Evolutionary conservation across 805 yeast genomes (phyloP).

Genomic region (Sugiyamaella lignohabitans): DNA sequence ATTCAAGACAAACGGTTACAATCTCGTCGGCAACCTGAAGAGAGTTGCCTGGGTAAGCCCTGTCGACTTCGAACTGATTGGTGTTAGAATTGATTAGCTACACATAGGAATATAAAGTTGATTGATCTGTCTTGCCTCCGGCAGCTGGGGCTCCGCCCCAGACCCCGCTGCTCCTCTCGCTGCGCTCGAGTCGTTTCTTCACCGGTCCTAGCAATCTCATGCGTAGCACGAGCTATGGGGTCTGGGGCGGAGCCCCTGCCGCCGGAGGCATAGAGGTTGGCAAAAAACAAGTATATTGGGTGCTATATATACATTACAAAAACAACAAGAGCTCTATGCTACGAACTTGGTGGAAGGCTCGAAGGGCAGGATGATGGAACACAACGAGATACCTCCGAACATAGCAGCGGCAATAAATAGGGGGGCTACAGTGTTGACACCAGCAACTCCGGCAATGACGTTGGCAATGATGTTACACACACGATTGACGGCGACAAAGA

Average conservation of each 20-base stretch:
- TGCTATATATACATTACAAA: not conserved
- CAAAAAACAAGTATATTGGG: no score
- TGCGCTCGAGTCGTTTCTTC: no score
- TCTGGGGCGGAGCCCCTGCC: no score
- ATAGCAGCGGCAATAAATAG: constrained; percentile 43
- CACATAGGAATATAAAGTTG: no score
- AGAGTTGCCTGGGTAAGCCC: no score
- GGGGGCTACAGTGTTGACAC: constrained; percentile 41
- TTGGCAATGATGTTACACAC: constrained; percentile 43
- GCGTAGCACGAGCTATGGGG: no score
- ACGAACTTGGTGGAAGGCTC: constrained; percentile 48
- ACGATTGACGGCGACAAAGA: constrained; percentile 41
- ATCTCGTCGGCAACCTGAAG: no score
- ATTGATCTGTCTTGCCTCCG: no score
- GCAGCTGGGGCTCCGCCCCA: no score
- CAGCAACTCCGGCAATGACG: constrained; percentile 41
- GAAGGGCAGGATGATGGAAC: constrained; percentile 42
- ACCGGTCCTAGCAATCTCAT: no score
- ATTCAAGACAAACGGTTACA: not conserved
- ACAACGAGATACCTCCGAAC: constrained; percentile 37
- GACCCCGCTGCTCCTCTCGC: no score
- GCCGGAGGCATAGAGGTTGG: no score
- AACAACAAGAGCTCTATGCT: not conserved
- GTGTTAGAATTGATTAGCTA: not conserved
- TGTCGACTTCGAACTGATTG: not conserved